Evolutionary conservation across 148 eudicot genomes (phyloP).

Genomic region (Nepenthes gracilis): DNA sequence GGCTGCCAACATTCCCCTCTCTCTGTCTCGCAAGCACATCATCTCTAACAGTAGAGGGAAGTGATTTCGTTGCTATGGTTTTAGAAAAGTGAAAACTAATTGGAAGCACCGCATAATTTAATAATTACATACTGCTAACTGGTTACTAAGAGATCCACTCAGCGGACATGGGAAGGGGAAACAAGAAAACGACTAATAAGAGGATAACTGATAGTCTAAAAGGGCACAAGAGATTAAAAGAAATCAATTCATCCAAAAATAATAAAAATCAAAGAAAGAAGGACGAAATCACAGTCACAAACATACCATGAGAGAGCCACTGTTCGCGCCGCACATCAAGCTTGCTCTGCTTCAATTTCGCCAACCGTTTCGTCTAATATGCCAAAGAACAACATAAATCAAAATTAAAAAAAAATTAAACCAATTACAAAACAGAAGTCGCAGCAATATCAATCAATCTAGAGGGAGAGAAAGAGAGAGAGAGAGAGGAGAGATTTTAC

Average conservation of each 20-base stretch:
- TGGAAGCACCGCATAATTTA: no score
- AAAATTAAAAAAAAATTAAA: not conserved
- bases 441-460: not conserved
- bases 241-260: not conserved
- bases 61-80: no score
- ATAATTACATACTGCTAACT: not conserved
- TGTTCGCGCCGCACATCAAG: constrained; percentile 20
- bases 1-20: not conserved
- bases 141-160: not conserved
- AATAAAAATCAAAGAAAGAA: not conserved
- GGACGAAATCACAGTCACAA: not conserved
- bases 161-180: no score
- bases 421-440: not conserved
- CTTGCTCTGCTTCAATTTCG: constrained; percentile 21
- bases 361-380: constrained; percentile 17
- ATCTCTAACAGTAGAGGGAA: not conserved
- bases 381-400: not conserved
- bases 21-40: not conserved
- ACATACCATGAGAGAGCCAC: constrained; percentile 17
- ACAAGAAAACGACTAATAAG: not conserved
- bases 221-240: not conserved
- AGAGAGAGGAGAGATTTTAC: not conserved
- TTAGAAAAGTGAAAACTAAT: no score
- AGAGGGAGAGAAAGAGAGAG: not conserved
- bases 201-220: no score